These are phyloP conservation scores for Aspergillus terreus DNA, from an alignment of 2,329 filamentous ascomycete species.

Conservation along the genomic window DNA sequence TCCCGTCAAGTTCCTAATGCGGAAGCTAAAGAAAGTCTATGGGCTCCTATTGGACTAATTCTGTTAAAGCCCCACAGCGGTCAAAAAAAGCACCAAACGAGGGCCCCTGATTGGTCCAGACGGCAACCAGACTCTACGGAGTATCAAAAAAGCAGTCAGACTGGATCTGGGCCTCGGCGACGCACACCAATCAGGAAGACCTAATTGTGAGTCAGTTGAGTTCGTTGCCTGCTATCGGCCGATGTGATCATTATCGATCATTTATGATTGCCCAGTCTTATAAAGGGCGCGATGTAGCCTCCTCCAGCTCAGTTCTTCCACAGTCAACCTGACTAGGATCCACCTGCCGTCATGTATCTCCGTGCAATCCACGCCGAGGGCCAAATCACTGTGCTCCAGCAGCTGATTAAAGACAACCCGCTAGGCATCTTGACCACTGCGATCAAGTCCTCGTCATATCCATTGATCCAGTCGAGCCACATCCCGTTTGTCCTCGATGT, in stretches of 20 bases:
- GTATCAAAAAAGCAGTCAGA: too few relatives aligned
- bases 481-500: constrained; percentile 59
- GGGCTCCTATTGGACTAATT: neutral
- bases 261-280: too few relatives aligned
- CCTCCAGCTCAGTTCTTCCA: too few relatives aligned
- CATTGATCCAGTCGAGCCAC: constrained; percentile 57
- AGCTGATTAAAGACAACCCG: constrained; percentile 57
- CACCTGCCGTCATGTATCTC: constrained; percentile 1
- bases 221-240: neutral
- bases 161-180: constrained; percentile 1
- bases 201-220: neutral
- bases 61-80: neutral
- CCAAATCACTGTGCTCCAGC: constrained; percentile 29
- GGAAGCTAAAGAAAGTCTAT: constrained; percentile 8
- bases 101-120: neutral
- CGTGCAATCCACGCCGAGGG: constrained; percentile 1
- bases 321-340: neutral
- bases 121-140: neutral
- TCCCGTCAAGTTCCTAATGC: constrained; percentile 22
- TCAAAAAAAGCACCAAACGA: neutral
- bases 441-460: constrained; percentile 48
- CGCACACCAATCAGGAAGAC: constrained; percentile 6
- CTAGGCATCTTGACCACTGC: constrained; percentile 62
- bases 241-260: neutral
- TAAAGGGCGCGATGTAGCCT: too few relatives aligned